Percentiles rank a stretch among this genome's conserved stretches.
These are phyloP conservation scores for Exidia glandulosa DNA, from an alignment of 768 basidiomycete genomes.

Conservation along the genomic window DNA sequence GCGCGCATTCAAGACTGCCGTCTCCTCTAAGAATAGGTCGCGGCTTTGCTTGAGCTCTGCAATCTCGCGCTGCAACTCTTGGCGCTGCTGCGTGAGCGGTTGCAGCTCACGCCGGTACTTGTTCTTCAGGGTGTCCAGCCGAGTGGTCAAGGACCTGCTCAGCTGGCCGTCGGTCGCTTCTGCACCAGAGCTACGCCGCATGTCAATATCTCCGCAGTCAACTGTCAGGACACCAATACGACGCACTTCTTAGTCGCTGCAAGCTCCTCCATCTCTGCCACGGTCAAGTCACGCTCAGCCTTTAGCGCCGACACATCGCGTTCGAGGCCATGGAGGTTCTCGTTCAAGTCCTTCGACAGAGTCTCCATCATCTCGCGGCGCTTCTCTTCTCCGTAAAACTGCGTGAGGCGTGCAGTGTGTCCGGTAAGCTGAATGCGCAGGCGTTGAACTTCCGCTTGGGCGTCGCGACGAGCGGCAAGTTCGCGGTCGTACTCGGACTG, in stretches of 20 bases:
- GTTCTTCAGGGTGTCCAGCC: constrained; percentile 76
- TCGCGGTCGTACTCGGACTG: constrained; percentile 93
- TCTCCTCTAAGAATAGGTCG: constrained; percentile 84
- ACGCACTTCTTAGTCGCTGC: constrained; percentile 60
- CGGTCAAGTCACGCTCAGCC: constrained; percentile 80
- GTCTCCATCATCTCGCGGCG: constrained; percentile 72
- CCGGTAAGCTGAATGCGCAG: constrained; percentile 78
- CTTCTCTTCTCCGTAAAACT: constrained; percentile 70
- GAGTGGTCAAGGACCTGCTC: constrained; percentile 63
- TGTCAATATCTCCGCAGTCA: background rate
- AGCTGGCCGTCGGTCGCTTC: constrained; percentile 19
- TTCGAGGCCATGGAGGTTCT: constrained; percentile 69
- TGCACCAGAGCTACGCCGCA: constrained; percentile 4
- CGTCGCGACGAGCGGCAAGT: constrained; percentile 75
- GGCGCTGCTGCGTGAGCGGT: constrained; percentile 73
- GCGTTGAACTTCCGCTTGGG: constrained; percentile 84
- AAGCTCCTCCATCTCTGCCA: constrained; percentile 91
- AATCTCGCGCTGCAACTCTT: constrained; percentile 69
- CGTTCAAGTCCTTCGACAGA: constrained; percentile 64
- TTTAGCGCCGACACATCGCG: constrained; percentile 77
- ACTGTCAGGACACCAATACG: background rate
- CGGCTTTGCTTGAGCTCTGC: constrained; percentile 76
- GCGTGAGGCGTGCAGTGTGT: constrained; percentile 76
- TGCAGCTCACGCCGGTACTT: constrained; percentile 83
- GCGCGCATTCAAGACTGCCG: constrained; percentile 76